Conservation (phyloP, 129 eudicot species). For the Deinandra increscens region DNA sequence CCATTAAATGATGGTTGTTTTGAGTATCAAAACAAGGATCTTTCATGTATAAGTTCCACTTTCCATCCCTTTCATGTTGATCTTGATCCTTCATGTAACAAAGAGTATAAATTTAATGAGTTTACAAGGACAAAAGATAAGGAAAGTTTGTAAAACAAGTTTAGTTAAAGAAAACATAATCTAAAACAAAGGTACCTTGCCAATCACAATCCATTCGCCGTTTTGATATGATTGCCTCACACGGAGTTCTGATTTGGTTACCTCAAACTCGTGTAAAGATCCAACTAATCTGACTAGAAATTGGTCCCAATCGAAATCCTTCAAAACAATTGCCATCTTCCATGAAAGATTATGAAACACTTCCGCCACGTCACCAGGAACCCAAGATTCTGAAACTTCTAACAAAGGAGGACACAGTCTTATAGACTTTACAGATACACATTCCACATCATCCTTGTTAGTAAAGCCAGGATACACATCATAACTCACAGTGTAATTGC, state of each 20-base stretch:
- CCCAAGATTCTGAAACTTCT: conserved; percentile 38
- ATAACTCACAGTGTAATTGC: conserved; percentile 50
- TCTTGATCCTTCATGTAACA: background rate
- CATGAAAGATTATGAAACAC: conserved; percentile 61
- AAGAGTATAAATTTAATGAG: background rate
- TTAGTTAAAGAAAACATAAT: no score
- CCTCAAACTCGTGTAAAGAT: conserved; percentile 37
- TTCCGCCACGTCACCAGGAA: conserved; percentile 70
- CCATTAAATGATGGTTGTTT: conserved; percentile 22
- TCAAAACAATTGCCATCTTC: conserved; percentile 58
- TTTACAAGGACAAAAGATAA: background rate
- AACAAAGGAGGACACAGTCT: conserved; percentile 66
- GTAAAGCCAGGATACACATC: conserved; percentile 46
- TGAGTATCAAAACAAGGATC: conserved; percentile 15
- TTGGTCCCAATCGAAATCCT: conserved; percentile 36
- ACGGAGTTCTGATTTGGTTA: conserved; percentile 34
- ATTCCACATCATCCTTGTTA: conserved; percentile 34
- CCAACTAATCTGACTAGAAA: conserved; percentile 65
- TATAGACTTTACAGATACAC: conserved; percentile 42
- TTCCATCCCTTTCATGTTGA: conserved; percentile 3
- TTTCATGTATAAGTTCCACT: conserved; percentile 14
- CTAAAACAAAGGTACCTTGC: conserved; percentile 5
- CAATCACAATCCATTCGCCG: conserved; percentile 21
- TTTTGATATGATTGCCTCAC: conserved; percentile 46
- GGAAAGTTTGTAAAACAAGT: background rate